These are phyloP conservation scores for Thermochaetoides thermophila DNA, from an alignment of 495 filamentous ascomycete genomes.

Conservation along the genomic window DNA sequence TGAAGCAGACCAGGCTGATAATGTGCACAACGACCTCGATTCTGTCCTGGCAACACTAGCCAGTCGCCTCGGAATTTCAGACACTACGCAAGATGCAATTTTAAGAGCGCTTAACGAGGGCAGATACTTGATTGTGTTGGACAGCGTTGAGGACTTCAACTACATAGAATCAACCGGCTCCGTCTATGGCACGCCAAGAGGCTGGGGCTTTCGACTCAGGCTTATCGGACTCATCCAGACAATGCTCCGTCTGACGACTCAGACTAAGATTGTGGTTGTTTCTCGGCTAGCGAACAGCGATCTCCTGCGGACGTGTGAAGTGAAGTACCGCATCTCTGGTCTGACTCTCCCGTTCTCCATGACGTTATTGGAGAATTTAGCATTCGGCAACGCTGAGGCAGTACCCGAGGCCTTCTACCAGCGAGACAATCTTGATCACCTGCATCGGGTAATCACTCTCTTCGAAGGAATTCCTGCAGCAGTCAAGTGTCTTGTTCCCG, in stretches of 20 bases:
- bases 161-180: too few species aligned
- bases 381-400: neutral
- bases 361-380: neutral
- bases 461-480: slow-evolving; percentile 1
- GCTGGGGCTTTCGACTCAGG: too few species aligned
- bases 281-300: neutral
- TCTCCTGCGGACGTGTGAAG: neutral
- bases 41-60: too few species aligned
- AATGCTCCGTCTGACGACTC: neutral
- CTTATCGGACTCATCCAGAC: neutral
- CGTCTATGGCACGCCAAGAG: neutral
- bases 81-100: too few species aligned
- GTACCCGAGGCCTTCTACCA: neutral
- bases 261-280: neutral
- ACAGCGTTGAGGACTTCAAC: slow-evolving; percentile 1
- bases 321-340: neutral
- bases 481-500: neutral
- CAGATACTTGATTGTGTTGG: neutral
- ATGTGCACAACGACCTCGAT: too few species aligned
- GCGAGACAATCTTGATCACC: neutral
- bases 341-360: slow-evolving; percentile 1
- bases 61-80: too few species aligned
- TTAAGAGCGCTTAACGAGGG: too few species aligned
- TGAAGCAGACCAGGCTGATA: too few species aligned
- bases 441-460: neutral